Conservation (phyloP, 2,329 filamentous ascomycete species). For the Gnomoniopsis sp. region DNA sequence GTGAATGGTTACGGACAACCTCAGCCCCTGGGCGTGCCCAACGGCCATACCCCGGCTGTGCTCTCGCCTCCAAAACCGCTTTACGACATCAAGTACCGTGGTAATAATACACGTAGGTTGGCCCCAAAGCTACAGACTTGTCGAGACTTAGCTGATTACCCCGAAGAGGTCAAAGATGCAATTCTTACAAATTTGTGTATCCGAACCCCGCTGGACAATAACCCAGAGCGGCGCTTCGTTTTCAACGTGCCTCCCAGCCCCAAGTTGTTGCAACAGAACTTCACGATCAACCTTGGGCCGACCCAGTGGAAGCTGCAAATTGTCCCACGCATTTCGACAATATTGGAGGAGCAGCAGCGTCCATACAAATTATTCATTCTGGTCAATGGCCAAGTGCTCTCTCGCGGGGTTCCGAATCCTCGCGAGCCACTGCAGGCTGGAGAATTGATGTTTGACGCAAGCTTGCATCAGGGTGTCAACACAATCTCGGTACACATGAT, state of each 20-base stretch:
- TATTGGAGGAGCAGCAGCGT: constrained; percentile 56
- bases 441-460: constrained; percentile 72
- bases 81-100: constrained; percentile 18
- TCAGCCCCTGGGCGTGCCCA: constrained; percentile 11
- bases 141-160: no score
- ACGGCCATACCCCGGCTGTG: constrained; percentile 2
- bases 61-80: constrained; percentile 4
- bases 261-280: constrained; percentile 65
- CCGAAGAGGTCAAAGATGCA: constrained; percentile 46
- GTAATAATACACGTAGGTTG: constrained; percentile 9
- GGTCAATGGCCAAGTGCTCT: constrained; percentile 63
- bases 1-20: constrained; percentile 8
- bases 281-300: constrained; percentile 66
- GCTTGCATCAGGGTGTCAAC: constrained; percentile 70
- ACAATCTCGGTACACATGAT: constrained; percentile 75
- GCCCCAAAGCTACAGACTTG: constrained; percentile 15
- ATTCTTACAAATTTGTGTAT: constrained; percentile 66
- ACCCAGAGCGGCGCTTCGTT: constrained; percentile 57
- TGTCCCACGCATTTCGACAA: constrained; percentile 60
- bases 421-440: constrained; percentile 51
- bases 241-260: constrained; percentile 64
- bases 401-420: constrained; percentile 44
- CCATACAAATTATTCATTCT: constrained; percentile 75
- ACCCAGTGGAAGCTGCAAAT: constrained; percentile 71
- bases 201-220: constrained; percentile 64